Evolutionary conservation across 192 early-diverging fungal genomes (phyloP).

Genomic region (Coemansia sp.): DNA sequence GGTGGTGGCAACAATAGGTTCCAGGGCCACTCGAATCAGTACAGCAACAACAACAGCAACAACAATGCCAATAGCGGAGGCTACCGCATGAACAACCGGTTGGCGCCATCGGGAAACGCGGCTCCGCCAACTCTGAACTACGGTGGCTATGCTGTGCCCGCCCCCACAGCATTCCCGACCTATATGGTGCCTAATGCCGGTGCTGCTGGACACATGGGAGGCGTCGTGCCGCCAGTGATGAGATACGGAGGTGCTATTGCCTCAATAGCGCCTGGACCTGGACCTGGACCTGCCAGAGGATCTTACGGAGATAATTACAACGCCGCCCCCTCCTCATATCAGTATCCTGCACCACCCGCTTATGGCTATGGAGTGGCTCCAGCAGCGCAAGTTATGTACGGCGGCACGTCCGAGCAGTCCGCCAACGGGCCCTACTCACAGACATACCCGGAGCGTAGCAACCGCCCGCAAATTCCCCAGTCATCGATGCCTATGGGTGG

Average conservation of each 20-base stretch:
- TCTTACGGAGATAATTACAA: constrained; percentile 29
- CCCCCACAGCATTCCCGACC: constrained; percentile 21
- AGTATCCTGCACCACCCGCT: constrained; percentile 23
- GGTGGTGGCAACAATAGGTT: neutral
- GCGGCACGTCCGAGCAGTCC: constrained; percentile 21
- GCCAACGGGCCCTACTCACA: constrained; percentile 13
- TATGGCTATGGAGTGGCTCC: constrained; percentile 40
- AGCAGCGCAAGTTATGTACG: constrained; percentile 31
- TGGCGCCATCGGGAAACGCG: constrained; percentile 11
- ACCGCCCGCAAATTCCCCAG: constrained; percentile 28
- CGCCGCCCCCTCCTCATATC: constrained; percentile 35
- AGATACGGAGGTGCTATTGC: constrained; percentile 27
- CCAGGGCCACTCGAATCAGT: constrained; percentile 9
- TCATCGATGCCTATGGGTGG: constrained; percentile 19
- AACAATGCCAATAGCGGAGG: constrained; percentile 13
- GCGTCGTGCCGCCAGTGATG: constrained; percentile 14
- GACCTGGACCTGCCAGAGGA: constrained; percentile 11
- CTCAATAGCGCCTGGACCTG: constrained; percentile 1
- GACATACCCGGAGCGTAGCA: constrained; percentile 20
- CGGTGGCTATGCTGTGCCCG: constrained; percentile 34
- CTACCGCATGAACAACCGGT: constrained; percentile 24
- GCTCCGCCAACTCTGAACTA: constrained; percentile 28
- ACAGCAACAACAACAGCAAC: neutral
- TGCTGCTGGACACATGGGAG: constrained; percentile 14
- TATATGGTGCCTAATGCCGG: constrained; percentile 33